Conservation (phyloP, 2,329 filamentous ascomycete species). For the Claviceps fusiformis region DNA sequence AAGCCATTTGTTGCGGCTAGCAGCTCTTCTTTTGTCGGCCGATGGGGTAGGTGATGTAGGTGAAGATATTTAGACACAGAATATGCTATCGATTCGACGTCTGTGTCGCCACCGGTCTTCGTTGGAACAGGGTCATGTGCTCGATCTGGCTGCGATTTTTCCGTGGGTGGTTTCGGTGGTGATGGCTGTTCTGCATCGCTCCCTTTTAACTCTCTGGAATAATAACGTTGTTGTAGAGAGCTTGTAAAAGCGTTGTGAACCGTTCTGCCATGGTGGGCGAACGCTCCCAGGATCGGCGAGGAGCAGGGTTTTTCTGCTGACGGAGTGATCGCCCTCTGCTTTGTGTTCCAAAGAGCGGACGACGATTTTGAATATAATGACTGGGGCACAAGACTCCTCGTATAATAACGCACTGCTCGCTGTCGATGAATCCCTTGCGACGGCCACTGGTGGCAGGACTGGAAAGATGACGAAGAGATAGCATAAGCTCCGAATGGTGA, state of each 20-base stretch:
- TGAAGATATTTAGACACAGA: conserved; percentile 48
- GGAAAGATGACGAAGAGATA: not conserved
- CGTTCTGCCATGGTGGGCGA: not conserved
- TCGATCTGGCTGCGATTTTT: not conserved
- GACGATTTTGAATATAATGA: not conserved
- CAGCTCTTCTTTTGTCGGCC: conserved; percentile 86
- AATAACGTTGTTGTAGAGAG: not conserved
- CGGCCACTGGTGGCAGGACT: conserved; percentile 2
- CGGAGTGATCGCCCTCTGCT: not conserved
- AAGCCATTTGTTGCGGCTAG: conserved; percentile 85
- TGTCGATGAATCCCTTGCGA: not conserved
- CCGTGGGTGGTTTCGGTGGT: not conserved
- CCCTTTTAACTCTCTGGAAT: not conserved
- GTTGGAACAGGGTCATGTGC: not conserved
- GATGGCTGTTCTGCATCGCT: not conserved
- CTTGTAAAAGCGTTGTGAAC: not conserved
- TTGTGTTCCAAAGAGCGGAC: not conserved
- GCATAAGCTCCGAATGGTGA: conserved; percentile 4
- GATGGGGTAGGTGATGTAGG: conserved; percentile 60
- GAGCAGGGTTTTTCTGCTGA: not conserved
- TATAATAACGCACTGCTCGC: not conserved
- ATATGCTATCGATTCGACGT: conserved; percentile 30
- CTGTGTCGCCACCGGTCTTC: conserved; percentile 7
- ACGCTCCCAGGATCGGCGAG: not conserved
- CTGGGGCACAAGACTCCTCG: not conserved